Conservation (phyloP, 495 filamentous ascomycete genomes). For the Hyaloscypha hepaticicola region DNA sequence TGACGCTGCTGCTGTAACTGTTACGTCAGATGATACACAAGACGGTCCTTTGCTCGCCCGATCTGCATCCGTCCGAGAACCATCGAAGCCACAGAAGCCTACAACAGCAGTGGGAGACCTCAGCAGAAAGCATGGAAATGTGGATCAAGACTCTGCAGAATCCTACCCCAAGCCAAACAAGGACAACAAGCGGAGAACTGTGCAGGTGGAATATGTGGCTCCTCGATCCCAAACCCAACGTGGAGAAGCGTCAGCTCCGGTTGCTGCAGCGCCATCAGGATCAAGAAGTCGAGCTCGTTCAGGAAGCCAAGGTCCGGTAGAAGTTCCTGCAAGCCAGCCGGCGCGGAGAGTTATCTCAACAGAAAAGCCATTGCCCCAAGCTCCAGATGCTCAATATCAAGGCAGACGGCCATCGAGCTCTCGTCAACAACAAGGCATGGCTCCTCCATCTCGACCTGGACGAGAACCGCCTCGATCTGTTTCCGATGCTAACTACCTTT, state of each 20-base stretch:
- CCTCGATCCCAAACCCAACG: constrained; percentile 78
- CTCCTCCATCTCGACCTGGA: constrained; percentile 51
- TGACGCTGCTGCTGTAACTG: constrained; percentile 82
- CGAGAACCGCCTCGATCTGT: constrained; percentile 50
- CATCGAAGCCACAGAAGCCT: constrained; percentile 64
- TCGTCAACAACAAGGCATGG: constrained; percentile 46
- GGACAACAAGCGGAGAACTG: constrained; percentile 89
- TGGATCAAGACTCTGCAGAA: constrained; percentile 65
- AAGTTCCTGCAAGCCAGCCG: constrained; percentile 27
- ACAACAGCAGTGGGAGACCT: constrained; percentile 62
- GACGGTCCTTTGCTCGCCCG: constrained; percentile 70
- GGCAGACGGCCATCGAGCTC: constrained; percentile 48
- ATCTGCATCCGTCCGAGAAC: constrained; percentile 89
- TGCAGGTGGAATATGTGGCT: constrained; percentile 97
- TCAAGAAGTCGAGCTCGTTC: constrained; percentile 37
- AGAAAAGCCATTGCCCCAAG: constrained; percentile 54
- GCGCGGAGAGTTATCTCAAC: constrained; percentile 35
- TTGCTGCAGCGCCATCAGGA: constrained; percentile 22
- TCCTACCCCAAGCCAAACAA: constrained; percentile 63
- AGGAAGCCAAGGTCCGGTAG: constrained; percentile 34
- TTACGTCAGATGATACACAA: constrained; percentile 60
- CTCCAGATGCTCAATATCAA: constrained; percentile 46
- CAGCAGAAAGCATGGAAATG: constrained; percentile 69
- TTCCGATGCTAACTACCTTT: constrained; percentile 48
- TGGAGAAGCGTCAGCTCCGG: constrained; percentile 46